A percentile compares a stretch with the other conserved stretches of the same genome.
phyloP scores from a whole-genome alignment of 148 eudicot species.

The Beta vulgaris region DNA sequence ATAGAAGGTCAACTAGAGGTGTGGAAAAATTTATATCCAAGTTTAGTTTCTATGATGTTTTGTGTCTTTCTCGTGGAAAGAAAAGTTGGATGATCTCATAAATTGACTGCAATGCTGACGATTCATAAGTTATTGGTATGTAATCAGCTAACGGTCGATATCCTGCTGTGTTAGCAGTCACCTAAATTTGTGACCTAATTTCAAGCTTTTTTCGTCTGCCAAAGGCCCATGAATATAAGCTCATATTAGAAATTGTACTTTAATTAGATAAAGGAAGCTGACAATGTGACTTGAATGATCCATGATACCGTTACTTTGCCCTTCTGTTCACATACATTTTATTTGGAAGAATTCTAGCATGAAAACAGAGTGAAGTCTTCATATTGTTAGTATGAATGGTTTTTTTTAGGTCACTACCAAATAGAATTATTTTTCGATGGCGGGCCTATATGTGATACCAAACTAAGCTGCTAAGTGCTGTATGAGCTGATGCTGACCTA shows the following conservation, averaged over 20 bases:
- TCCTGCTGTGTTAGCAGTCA: not conserved
- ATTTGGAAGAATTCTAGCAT: not conserved
- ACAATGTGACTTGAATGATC: not conserved
- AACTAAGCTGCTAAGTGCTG: constrained; percentile 12
- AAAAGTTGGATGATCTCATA: not conserved
- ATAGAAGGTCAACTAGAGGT: not conserved
- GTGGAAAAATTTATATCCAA: not conserved
- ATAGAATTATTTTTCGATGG: not conserved
- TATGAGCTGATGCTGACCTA: constrained; percentile 1
- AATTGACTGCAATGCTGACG: not conserved
- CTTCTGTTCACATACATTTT: not conserved
- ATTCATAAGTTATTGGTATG: not conserved
- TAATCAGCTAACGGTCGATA: not conserved
- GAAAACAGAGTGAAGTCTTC: not conserved
- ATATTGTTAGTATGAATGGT: not conserved
- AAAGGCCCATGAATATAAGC: not conserved
- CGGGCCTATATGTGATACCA: not conserved
- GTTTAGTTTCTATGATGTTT: not conserved
- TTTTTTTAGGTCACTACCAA: not conserved
- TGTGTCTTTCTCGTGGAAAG: not conserved
- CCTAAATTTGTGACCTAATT: not conserved
- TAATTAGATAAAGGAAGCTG: not conserved
- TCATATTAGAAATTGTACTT: not conserved
- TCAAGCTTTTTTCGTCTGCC: not conserved
- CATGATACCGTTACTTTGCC: not conserved